Evolutionary conservation across 768 basidiomycete genomes (phyloP), one percentile per base, ranked within the genome.

Genomic region (Leccinum incarnatum): DNA sequence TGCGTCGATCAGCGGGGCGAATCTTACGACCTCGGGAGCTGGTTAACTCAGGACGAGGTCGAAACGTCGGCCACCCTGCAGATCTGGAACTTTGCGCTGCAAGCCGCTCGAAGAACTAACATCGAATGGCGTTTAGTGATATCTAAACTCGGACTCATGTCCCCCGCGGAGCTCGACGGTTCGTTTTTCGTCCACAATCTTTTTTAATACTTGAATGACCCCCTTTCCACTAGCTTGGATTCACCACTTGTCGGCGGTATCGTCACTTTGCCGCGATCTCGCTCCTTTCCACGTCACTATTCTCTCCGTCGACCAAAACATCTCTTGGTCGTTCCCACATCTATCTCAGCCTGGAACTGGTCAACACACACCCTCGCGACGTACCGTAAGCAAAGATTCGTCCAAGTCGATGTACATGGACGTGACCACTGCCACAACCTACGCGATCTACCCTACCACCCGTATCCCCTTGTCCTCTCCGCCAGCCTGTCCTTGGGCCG

Each of bases 81-180:
- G 58, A 77, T 94, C 7, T 93, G 91, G 91, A 78, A 79, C 14
- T 91, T 94, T 71, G 81, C 80, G 0, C 68, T 81, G 55, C 77
- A 80, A 36, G 82, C 89, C 65, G 83, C 86, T 11, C 79, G 78
- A 65, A 82, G 77, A 60, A 87, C 86, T 11, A 83, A 85, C 67
- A 76, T 92, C 21, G 91, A 94, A 68, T 95, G 93, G 93, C 80
- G 87, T 53, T 74, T 94, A 11, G 85, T 88, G 9, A 77, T 95
- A 57, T 75, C 87, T 6, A 90, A 86, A 67, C 72, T 87, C 4
- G 92, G 92, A 0, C 57, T 73, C 10, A 84, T 93, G 77, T 69
- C 73, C 1, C 72, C 77, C 51, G 67, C 68, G 6, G 93, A 95
- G 67, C 69, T 91, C 21, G 78, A 85, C 63, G 87, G 92, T 91